Evolutionary conservation across 176 grass and related monocot genomes (phyloP).

Genomic region (Thinopyrum elongatum): DNA sequence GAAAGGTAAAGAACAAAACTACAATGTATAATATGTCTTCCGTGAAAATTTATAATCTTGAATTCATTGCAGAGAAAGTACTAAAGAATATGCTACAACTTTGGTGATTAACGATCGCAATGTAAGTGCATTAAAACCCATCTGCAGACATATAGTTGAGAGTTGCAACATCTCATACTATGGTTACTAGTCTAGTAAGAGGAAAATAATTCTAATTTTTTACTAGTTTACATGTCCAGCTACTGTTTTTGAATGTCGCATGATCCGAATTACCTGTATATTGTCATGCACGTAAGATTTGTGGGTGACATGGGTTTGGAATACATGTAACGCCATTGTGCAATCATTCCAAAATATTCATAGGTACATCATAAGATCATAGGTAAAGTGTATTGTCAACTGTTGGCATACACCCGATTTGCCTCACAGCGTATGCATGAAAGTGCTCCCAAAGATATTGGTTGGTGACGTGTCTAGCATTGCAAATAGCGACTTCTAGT

Average conservation of each 20-base stretch:
- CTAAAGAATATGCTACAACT: slow-evolving; percentile 27
- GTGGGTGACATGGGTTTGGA: background rate
- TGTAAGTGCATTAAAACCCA: slow-evolving; percentile 30
- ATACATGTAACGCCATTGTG: background rate
- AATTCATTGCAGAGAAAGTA: slow-evolving; percentile 39
- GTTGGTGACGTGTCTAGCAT: background rate
- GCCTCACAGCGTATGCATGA: background rate
- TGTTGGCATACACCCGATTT: background rate
- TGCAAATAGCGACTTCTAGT: background rate
- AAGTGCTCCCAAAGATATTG: background rate
- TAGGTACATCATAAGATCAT: background rate
- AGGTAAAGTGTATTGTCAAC: too few relatives aligned
- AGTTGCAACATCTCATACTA: background rate
- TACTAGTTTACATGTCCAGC: too few relatives aligned
- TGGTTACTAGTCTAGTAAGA: background rate
- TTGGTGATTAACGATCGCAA: slow-evolving; percentile 54
- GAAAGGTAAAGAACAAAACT: slow-evolving; percentile 44
- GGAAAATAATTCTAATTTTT: background rate
- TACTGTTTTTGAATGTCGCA: too few relatives aligned
- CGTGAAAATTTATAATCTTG: background rate
- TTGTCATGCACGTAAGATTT: too few relatives aligned
- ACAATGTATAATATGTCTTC: background rate
- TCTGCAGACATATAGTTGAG: background rate
- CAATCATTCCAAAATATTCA: background rate
- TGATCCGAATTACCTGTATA: too few relatives aligned